These are phyloP conservation scores for Ceratocystis huliohia DNA, from an alignment of 2,329 filamentous ascomycete species.

Conservation along the genomic window DNA sequence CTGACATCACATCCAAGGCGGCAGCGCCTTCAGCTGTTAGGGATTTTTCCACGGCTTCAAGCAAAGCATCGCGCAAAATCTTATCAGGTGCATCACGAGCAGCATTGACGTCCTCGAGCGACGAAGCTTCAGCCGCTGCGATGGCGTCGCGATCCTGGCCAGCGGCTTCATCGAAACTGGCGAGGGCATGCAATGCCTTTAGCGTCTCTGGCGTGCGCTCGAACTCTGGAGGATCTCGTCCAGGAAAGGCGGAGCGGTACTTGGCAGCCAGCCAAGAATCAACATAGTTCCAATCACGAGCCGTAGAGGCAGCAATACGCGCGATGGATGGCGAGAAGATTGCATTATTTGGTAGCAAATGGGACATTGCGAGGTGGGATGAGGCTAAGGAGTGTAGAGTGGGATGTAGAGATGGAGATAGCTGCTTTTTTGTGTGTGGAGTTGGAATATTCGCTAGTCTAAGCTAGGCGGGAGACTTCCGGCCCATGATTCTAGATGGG, in stretches of 20 bases:
- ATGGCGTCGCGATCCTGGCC: conserved; percentile 55
- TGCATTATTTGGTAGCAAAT: conserved; percentile 33
- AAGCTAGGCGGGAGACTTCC: no score
- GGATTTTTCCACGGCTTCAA: conserved; percentile 41
- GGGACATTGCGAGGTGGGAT: conserved; percentile 27
- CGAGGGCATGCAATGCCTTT: conserved; percentile 59
- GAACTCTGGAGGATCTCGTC: conserved; percentile 54
- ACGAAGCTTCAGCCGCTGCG: conserved; percentile 44
- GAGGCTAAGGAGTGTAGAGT: neutral
- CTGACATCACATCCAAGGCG: conserved; percentile 46
- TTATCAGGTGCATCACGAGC: conserved; percentile 14
- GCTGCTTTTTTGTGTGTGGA: neutral
- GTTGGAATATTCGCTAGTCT: no score
- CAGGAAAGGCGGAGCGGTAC: conserved; percentile 41
- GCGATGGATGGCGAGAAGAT: conserved; percentile 57
- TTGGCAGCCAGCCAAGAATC: conserved; percentile 69
- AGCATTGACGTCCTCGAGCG: conserved; percentile 39
- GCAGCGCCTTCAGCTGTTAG: conserved; percentile 43
- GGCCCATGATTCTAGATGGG: no score
- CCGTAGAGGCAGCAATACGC: conserved; percentile 64
- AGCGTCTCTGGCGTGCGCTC: conserved; percentile 81
- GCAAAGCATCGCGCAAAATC: conserved; percentile 30
- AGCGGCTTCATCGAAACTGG: conserved; percentile 61
- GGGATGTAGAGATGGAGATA: neutral
- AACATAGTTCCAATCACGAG: conserved; percentile 83